Conservation (phyloP, 2,329 filamentous ascomycete species). For the Neurospora crassa region DNA sequence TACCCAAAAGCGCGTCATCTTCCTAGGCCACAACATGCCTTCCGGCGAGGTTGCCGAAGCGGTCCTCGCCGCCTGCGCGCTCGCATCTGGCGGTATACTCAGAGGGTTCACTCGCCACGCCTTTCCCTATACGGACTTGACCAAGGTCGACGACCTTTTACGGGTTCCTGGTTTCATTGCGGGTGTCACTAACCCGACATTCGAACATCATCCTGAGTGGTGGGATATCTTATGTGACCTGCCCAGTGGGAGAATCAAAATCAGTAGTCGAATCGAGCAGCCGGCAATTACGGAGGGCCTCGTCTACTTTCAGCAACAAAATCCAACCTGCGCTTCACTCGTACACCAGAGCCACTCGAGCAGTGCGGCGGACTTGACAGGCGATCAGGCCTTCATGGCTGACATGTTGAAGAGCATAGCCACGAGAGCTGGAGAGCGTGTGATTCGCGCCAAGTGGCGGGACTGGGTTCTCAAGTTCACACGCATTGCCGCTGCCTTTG, state of each 20-base stretch:
- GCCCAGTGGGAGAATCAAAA: constrained; percentile 85
- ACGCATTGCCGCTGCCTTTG: constrained; percentile 83
- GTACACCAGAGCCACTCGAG: constrained; percentile 30
- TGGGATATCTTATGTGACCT: constrained; percentile 96
- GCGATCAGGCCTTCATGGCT: constrained; percentile 82
- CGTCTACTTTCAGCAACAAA: constrained; percentile 77
- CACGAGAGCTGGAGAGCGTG: constrained; percentile 78
- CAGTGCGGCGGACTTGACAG: constrained; percentile 56
- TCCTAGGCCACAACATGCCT: constrained; percentile 88
- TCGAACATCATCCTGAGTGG: constrained; percentile 92
- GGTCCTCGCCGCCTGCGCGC: constrained; percentile 91
- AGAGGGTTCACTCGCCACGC: constrained; percentile 92
- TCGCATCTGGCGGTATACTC: constrained; percentile 86
- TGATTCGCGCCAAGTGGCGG: constrained; percentile 84
- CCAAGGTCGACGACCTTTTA: constrained; percentile 92
- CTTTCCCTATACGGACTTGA: constrained; percentile 95
- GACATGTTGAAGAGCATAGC: constrained; percentile 76
- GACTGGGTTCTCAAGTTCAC: constrained; percentile 94
- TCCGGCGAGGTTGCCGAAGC: constrained; percentile 95
- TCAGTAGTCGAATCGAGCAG: constrained; percentile 77
- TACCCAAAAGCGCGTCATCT: constrained; percentile 93
- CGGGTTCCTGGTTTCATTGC: constrained; percentile 97
- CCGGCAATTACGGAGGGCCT: constrained; percentile 77
- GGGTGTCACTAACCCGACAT: constrained; percentile 93
- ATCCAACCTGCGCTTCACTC: constrained; percentile 45